Evolutionary conservation across 2,329 filamentous ascomycete species (phyloP).

Genomic region (Trichoderma aggressivum): DNA sequence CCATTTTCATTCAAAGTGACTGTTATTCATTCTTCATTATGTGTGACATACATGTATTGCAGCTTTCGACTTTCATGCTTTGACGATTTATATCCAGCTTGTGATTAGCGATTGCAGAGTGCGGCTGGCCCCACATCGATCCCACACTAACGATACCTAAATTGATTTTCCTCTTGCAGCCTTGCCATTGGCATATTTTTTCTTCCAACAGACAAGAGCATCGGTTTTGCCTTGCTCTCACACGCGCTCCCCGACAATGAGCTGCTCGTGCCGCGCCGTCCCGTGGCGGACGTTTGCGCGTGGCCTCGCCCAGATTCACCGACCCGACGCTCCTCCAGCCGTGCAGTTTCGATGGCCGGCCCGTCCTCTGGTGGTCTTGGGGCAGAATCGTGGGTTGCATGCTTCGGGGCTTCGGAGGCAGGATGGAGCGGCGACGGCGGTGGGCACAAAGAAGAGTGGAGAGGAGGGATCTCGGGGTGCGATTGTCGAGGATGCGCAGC

Average conservation of each 20-base stretch:
- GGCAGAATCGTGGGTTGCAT: conserved; percentile 27
- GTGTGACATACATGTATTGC: not conserved
- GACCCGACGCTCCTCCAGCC: conserved; percentile 24
- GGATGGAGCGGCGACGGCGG: conserved; percentile 16
- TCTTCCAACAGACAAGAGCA: not conserved
- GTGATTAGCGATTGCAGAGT: not conserved
- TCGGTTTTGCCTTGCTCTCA: not conserved
- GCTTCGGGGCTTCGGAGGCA: conserved; percentile 23
- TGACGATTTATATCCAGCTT: not conserved
- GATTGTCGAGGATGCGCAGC: not conserved
- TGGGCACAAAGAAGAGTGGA: conserved; percentile 8
- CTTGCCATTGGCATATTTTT: not conserved
- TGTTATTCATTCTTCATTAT: too few species aligned
- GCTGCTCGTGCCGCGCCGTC: conserved; percentile 45
- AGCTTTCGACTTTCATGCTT: not conserved
- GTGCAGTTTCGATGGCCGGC: not conserved
- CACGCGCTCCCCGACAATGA: conserved; percentile 35
- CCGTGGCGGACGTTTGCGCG: conserved; percentile 48
- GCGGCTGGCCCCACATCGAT: conserved; percentile 1
- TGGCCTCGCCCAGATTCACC: conserved; percentile 42
- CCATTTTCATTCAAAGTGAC: not conserved
- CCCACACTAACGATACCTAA: conserved; percentile 1
- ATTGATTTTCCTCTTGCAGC: conserved; percentile 5
- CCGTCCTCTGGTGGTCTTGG: conserved; percentile 16
- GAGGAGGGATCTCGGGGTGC: conserved; percentile 18